Percentiles rank a stretch among this genome's conserved stretches.
Conservation (phyloP, 768 basidiomycete genomes). For the Naematelia encephala region DNA sequence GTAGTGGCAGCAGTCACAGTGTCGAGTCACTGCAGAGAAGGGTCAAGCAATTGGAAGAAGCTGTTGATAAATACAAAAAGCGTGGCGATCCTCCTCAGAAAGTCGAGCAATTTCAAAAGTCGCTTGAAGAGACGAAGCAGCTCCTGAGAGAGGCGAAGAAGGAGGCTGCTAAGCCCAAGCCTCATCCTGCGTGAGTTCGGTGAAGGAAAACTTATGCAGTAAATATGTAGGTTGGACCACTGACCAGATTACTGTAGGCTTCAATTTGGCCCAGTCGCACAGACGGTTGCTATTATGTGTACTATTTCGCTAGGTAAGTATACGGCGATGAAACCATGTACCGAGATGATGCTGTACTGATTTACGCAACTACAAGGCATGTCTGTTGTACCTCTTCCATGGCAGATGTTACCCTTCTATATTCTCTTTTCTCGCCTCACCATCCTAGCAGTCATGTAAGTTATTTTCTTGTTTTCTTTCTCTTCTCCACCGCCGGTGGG, state of each 20-base stretch:
- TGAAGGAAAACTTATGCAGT: no score
- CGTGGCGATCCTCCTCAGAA: neutral
- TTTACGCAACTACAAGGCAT: conserved; percentile 5
- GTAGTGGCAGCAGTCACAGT: no score
- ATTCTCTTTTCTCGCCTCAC: conserved; percentile 33
- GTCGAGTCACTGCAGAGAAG: no score
- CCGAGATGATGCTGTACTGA: neutral
- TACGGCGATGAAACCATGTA: conserved; percentile 1
- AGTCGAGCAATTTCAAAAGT: conserved; percentile 18
- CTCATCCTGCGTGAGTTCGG: conserved; percentile 38
- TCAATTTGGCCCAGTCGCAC: conserved; percentile 36
- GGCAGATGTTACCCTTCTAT: conserved; percentile 33
- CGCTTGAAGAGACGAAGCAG: conserved; percentile 10
- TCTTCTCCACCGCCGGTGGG: neutral
- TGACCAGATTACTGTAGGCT: conserved; percentile 19
- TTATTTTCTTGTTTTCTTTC: neutral
- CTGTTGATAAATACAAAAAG: neutral
- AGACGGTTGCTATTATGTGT: conserved; percentile 38
- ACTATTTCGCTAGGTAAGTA: conserved; percentile 33
- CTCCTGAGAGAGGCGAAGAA: conserved; percentile 24
- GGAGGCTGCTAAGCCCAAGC: conserved; percentile 15
- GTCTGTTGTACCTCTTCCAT: conserved; percentile 16
- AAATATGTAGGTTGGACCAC: no score
- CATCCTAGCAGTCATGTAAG: conserved; percentile 34
- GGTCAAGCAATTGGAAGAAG: neutral